Conservation (phyloP, 176 grass and related monocot genomes). For the Poa pratensis region DNA sequence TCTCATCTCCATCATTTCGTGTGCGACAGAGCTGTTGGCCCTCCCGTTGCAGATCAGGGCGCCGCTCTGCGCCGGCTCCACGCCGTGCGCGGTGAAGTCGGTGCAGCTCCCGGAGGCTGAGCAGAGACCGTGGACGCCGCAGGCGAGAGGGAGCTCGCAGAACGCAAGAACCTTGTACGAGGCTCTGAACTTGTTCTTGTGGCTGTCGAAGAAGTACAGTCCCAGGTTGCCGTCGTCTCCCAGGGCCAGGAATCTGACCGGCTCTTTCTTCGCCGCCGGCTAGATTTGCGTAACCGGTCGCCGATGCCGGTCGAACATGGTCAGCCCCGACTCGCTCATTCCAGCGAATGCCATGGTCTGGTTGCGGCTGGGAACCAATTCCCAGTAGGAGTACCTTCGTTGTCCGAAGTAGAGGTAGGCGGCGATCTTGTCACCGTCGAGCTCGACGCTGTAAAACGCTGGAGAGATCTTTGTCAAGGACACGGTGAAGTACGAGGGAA, state of each 20-base stretch:
- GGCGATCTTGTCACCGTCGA: slow-evolving; percentile 52
- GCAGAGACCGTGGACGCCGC: slow-evolving; percentile 39
- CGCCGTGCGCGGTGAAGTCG: slow-evolving; percentile 34
- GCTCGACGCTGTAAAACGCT: slow-evolving; percentile 60
- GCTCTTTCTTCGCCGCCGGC: slow-evolving; percentile 22
- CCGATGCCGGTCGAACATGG: slow-evolving; percentile 12
- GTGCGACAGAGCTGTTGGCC: not conserved
- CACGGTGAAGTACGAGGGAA: slow-evolving; percentile 20
- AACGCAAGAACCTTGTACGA: slow-evolving; percentile 42
- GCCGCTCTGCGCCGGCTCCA: not conserved
- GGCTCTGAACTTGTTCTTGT: slow-evolving; percentile 1
- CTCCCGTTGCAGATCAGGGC: slow-evolving; percentile 1
- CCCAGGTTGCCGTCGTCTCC: slow-evolving; percentile 44
- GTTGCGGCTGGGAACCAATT: slow-evolving; percentile 41
- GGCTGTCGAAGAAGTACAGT: slow-evolving; percentile 29
- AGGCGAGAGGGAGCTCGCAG: slow-evolving; percentile 51
- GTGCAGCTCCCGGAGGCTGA: slow-evolving; percentile 44
- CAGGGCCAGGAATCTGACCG: slow-evolving; percentile 41
- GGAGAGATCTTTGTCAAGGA: slow-evolving; percentile 11
- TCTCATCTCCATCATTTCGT: slow-evolving; percentile 40
- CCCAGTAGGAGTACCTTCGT: slow-evolving; percentile 66
- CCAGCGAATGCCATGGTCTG: slow-evolving; percentile 34
- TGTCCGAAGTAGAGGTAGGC: slow-evolving; percentile 57
- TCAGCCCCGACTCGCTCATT: slow-evolving; percentile 38
- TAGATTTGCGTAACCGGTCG: slow-evolving; percentile 23